A percentile compares a stretch with the other conserved stretches of the same genome.
phyloP scores from a whole-genome alignment of 306 rosid species.

The Cicer chorassanicum region DNA sequence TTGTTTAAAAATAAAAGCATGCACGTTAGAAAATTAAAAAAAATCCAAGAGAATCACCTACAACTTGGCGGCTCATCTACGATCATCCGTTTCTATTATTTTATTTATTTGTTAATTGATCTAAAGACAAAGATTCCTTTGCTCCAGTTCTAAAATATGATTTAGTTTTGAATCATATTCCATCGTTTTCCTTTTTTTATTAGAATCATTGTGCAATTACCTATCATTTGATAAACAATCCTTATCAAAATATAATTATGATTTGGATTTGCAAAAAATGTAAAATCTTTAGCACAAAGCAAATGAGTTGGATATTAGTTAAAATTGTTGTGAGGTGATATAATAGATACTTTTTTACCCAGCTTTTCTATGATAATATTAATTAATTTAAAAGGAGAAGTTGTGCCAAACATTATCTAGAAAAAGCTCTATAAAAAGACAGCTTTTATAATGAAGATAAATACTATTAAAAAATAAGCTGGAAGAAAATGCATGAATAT shows the following conservation, averaged over 20 bases:
- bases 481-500: too few species aligned
- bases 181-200: conserved; percentile 4
- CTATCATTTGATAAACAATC: background rate
- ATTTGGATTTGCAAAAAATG: conserved; percentile 26
- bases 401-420: too few species aligned
- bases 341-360: background rate
- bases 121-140: conserved; percentile 69
- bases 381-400: too few species aligned
- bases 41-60: conserved; percentile 47
- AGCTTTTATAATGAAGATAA: too few species aligned
- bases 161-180: conserved; percentile 45
- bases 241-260: background rate
- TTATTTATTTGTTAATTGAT: conserved; percentile 42
- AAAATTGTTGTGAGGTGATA: background rate
- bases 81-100: conserved; percentile 44
- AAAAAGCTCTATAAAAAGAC: too few species aligned
- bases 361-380: too few species aligned
- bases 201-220: conserved; percentile 32
- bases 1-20: background rate
- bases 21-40: background rate
- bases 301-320: background rate
- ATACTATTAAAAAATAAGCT: too few species aligned
- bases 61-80: conserved; percentile 73
- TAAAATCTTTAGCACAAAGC: background rate
- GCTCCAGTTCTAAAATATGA: conserved; percentile 40